Base-by-base conservation (phyloP, 2,329 filamentous ascomycete species). In the Neoscytalidium dimidiatum region DNA sequence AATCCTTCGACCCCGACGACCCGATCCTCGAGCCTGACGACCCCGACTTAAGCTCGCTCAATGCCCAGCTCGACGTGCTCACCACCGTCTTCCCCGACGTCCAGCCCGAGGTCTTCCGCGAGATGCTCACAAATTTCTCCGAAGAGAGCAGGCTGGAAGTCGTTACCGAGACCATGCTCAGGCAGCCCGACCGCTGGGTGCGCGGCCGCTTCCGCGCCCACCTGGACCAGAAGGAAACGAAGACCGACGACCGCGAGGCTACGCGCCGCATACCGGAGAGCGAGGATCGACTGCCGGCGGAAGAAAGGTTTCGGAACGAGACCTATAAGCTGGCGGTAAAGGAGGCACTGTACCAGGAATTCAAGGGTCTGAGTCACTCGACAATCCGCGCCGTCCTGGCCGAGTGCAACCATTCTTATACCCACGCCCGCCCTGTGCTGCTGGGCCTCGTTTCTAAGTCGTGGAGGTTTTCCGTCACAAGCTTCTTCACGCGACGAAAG, bases 41-140 rank as follows among this genome's bases (percentile, higher is more conserved):
- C 38, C 84, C 86, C 43, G 85, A 92, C 70, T 82, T 93, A 26
- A 82, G 85, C 69, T 86, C 90, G 66, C 83, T 94, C 56, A 94
- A 94, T 78, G 81, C 82, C 58, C 85, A 87, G 70, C 86, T 95
- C 68, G 85, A 86, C 66, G 86, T 84, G 13, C 84, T 95, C 48
- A 86, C 88, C 23, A 86, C 86, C 53, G 84, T 94, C 8, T 95
- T 95, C 69, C 92, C 92, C 29, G 87, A 94, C 76, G 83, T 94
- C n/a, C 90, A 92, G 76, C 83, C 91, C 66, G 90, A 94, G 69
- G 91, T 94, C 19, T 92, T 95, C 73, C 86, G 91, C 49, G 91
- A 94, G 80, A 91, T 95, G 85, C 86, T 95, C 56, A 79, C 84
- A 43, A 90, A 83, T 71, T 90, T 94, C 73, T 89, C 90, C 71